Conservation (phyloP, 2,329 filamentous ascomycete genomes). For the Xylaria sp. region DNA sequence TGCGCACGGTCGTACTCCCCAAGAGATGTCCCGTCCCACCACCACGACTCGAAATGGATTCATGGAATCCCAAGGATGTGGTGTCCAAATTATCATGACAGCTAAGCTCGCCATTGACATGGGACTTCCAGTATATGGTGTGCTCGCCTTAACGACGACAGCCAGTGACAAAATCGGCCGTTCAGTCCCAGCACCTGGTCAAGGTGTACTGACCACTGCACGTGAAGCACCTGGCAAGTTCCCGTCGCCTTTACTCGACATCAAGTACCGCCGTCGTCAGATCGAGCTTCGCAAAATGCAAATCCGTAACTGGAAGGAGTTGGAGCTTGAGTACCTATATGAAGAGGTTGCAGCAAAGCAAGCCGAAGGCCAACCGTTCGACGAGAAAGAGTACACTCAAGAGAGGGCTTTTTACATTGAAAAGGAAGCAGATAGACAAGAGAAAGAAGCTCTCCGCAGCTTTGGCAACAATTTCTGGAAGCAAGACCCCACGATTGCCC, state of each 20-base stretch:
- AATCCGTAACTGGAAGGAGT: conserved; percentile 97
- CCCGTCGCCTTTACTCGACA: conserved; percentile 94
- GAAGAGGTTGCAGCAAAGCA: conserved; percentile 95
- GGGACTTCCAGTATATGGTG: conserved; percentile 97
- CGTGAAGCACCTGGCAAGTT: conserved; percentile 92
- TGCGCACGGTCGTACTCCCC: conserved; percentile 90
- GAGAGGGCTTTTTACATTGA: conserved; percentile 89
- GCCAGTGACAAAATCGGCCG: conserved; percentile 99
- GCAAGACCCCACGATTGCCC: conserved; percentile 90
- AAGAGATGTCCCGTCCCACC: conserved; percentile 97
- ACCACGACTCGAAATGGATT: conserved; percentile 97
- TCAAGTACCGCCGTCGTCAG: conserved; percentile 96
- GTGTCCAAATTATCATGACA: conserved; percentile 99
- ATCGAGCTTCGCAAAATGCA: conserved; percentile 93
- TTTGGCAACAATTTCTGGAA: conserved; percentile 99
- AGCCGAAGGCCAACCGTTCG: conserved; percentile 77
- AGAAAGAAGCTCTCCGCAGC: conserved; percentile 91
- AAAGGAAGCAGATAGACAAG: conserved; percentile 86
- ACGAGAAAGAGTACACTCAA: conserved; percentile 85
- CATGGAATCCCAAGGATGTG: conserved; percentile 99
- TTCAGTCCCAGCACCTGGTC: conserved; percentile 93
- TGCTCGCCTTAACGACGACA: conserved; percentile 91
- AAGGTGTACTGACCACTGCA: conserved; percentile 95
- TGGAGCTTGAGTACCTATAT: conserved; percentile 90
- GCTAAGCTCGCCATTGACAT: conserved; percentile 95